Percentiles rank a stretch among this genome's conserved stretches.
phyloP scores from a whole-genome alignment of 441 rosid species.

The Erodium trifolium region DNA sequence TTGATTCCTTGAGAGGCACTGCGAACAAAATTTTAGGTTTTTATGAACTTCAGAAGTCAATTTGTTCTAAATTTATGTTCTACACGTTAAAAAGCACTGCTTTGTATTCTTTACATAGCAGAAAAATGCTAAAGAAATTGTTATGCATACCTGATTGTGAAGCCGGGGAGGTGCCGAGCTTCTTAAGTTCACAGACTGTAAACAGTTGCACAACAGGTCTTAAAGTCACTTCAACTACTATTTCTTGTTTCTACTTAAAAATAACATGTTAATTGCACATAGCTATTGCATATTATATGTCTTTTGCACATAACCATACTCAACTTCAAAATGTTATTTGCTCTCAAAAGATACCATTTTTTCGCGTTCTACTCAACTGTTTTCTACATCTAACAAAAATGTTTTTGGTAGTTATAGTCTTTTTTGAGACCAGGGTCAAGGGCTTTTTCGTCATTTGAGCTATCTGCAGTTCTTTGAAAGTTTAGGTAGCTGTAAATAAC shows the following conservation, averaged over 20 bases:
- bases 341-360: too few species aligned
- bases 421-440: too few species aligned
- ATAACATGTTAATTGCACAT: too few species aligned
- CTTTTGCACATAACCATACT: too few species aligned
- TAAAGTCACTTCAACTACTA: slow-evolving; percentile 2
- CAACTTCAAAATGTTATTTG: too few species aligned
- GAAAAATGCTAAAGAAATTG: background rate
- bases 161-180: slow-evolving; percentile 48
- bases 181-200: slow-evolving; percentile 76
- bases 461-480: too few species aligned
- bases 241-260: background rate
- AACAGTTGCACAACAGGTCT: slow-evolving; percentile 17
- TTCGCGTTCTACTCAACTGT: too few species aligned
- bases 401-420: too few species aligned
- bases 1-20: slow-evolving; percentile 64
- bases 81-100: background rate
- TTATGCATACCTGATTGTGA: slow-evolving; percentile 44
- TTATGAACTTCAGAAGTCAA: slow-evolving; percentile 12
- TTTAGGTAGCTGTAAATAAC: too few species aligned
- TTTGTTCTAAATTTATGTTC: background rate
- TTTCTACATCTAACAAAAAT: too few species aligned
- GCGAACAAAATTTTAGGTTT: slow-evolving; percentile 23
- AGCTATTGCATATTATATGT: too few species aligned
- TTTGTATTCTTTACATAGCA: background rate
- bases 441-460: too few species aligned